Percentiles rank a stretch among this genome's conserved stretches.
Conservation (phyloP, 129 eudicot genomes). For the Chrysanthemum lavandulifolium region DNA sequence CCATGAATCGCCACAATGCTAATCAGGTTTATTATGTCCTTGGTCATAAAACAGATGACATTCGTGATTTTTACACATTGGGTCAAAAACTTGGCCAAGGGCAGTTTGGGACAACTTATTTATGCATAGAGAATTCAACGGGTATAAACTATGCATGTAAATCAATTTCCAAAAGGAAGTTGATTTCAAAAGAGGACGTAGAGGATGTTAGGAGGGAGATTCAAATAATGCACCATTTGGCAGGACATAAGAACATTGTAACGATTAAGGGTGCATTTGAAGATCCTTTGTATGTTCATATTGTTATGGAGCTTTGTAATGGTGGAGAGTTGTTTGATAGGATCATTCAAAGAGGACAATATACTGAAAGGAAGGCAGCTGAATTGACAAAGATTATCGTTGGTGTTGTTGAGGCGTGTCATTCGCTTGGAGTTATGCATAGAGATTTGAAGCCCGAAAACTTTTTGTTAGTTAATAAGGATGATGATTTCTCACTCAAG, state of each 20-base stretch:
- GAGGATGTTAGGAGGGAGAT: constrained; percentile 95
- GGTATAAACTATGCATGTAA: constrained; percentile 74
- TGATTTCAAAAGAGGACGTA: constrained; percentile 81
- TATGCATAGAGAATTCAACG: constrained; percentile 67
- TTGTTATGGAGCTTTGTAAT: constrained; percentile 35
- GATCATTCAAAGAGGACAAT: constrained; percentile 33
- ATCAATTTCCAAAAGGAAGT: constrained; percentile 81
- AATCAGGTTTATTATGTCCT: constrained; percentile 59
- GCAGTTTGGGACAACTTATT: constrained; percentile 79
- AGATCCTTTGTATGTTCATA: constrained; percentile 58
- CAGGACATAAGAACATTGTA: constrained; percentile 86
- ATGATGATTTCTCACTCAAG: constrained; percentile 36
- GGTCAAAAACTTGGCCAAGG: constrained; percentile 90
- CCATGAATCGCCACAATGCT: constrained; percentile 51
- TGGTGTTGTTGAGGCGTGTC: constrained; percentile 33
- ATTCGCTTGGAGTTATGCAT: constrained; percentile 78
- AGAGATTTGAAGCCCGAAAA: constrained; percentile 38
- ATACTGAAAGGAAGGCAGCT: constrained; percentile 31
- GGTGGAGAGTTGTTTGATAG: constrained; percentile 38
- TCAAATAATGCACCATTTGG: constrained; percentile 96
- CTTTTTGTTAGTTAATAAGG: constrained; percentile 34
- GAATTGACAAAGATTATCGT: constrained; percentile 32
- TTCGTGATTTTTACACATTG: constrained; percentile 72
- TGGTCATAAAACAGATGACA: constrained; percentile 79
- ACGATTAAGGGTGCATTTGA: constrained; percentile 90